Base-by-base conservation (phyloP, 495 filamentous ascomycete species). In the Neurospora tetraspora region DNA sequence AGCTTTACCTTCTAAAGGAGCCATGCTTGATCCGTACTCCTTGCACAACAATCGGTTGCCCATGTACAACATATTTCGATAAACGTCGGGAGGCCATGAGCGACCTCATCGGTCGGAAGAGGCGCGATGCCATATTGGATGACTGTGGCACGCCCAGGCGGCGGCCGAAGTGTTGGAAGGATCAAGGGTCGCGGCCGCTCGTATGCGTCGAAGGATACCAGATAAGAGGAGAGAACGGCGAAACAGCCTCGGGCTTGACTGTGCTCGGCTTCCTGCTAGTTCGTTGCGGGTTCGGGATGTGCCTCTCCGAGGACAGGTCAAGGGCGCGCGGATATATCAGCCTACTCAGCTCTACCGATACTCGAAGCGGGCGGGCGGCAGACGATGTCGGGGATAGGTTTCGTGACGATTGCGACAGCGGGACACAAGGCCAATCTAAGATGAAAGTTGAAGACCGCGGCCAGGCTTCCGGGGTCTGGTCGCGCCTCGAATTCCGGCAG, bases 131-230 rank as follows among this genome's bases (percentile, higher is more conserved):
- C 81, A 85, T 85, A 73, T 43, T 40, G 78, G 39, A 37, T 27
- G 45, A 70, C 70, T 59, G 73, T 75, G 80, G 81, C 80, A 72
- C 81, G 80, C 82, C 82, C 72, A 42, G 39, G 37, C 73, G 82
- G 81, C 80, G 81, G 81, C 83, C 81, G 75, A 73, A 23, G 70
- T 69, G 39, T 45, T 42, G 43, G 71, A 43, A 40, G 53, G 27
- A 61, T 61, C 53, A 61, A 61, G 16, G 53, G 53, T 61, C 27
- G 23, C 53, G 53, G 53, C 14, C 53, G 23, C 53, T 61, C 53
- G 53, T 61, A 61, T 61, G 53, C 53, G 53, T 27, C 27, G 12
- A 61, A 34, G 11, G 27, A 61, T 34, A 61, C 16, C 53, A 3
- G 27, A 61, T 31, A 27, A 7, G 27, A 61, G 53, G 16, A 59